Percentiles rank a stretch among this genome's conserved stretches.
phyloP scores from a whole-genome alignment of 192 early-diverging fungal genomes.

The Gryganskiella cystojenkinii region DNA sequence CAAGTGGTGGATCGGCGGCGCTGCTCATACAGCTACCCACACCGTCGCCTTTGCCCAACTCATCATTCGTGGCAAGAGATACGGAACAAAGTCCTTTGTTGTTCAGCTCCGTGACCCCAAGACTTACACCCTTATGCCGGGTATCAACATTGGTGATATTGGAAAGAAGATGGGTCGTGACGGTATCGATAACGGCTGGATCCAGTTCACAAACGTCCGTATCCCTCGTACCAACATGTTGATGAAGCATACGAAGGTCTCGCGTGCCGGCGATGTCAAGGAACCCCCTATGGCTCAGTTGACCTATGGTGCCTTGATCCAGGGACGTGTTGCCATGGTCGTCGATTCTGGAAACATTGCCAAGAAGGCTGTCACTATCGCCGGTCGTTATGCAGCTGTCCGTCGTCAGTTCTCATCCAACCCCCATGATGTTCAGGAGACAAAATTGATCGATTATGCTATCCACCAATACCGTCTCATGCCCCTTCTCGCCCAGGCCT shows the following conservation, averaged over 20 bases:
- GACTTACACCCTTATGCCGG: constrained; percentile 80
- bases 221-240: constrained; percentile 91
- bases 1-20: constrained; percentile 98
- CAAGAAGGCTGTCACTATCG: constrained; percentile 92
- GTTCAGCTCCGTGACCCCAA: constrained; percentile 87
- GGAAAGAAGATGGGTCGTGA: constrained; percentile 94
- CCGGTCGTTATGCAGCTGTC: constrained; percentile 90
- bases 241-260: constrained; percentile 91
- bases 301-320: constrained; percentile 87
- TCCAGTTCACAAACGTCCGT: constrained; percentile 91
- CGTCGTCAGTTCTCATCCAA: constrained; percentile 86
- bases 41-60: constrained; percentile 86
- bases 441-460: constrained; percentile 90
- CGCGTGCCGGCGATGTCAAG: constrained; percentile 76
- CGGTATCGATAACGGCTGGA: constrained; percentile 92
- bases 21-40: constrained; percentile 86
- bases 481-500: constrained; percentile 89
- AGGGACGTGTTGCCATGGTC: constrained; percentile 83
- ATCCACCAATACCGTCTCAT: constrained; percentile 93
- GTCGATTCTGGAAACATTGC: constrained; percentile 84
- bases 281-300: constrained; percentile 85
- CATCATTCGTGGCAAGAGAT: constrained; percentile 78
- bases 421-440: constrained; percentile 71
- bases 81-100: constrained; percentile 89
- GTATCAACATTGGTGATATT: constrained; percentile 90